These are phyloP conservation scores for Cantharellus anzutake DNA, from an alignment of 768 basidiomycete genomes.

Conservation along the genomic window DNA sequence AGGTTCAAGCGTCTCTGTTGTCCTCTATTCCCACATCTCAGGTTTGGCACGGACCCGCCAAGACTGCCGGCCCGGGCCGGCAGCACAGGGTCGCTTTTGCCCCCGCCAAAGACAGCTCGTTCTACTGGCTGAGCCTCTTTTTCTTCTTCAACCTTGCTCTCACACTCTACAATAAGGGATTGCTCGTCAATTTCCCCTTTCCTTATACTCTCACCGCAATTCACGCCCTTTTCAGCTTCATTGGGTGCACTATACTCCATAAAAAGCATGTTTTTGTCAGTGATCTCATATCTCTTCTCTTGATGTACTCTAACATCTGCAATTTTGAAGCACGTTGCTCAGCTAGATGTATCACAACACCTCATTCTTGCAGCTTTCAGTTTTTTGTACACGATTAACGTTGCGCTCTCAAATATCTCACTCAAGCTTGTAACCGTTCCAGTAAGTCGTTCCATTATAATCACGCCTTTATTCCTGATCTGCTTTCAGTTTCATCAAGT, in stretches of 20 bases:
- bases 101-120: too few relatives aligned
- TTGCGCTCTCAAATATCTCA: slow-evolving; percentile 84
- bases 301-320: background rate
- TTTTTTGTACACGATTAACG: slow-evolving; percentile 81
- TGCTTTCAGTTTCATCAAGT: slow-evolving; percentile 66
- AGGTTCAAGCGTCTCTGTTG: too few relatives aligned
- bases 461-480: background rate
- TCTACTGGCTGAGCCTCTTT: slow-evolving; percentile 55
- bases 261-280: slow-evolving; percentile 34
- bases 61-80: too few relatives aligned
- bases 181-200: slow-evolving; percentile 84
- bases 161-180: slow-evolving; percentile 88
- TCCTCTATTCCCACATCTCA: too few relatives aligned
- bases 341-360: slow-evolving; percentile 31
- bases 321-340: slow-evolving; percentile 25
- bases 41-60: too few relatives aligned
- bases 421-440: slow-evolving; percentile 78
- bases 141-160: slow-evolving; percentile 82
- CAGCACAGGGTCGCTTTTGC: too few relatives aligned
- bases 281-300: background rate
- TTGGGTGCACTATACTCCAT: slow-evolving; percentile 57
- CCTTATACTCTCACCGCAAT: slow-evolving; percentile 90
- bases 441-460: background rate
- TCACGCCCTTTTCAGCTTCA: slow-evolving; percentile 69
- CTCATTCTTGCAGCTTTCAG: slow-evolving; percentile 64